phyloP scores from a whole-genome alignment of 495 filamentous ascomycete genomes.

The Annulohypoxylon bovei region DNA sequence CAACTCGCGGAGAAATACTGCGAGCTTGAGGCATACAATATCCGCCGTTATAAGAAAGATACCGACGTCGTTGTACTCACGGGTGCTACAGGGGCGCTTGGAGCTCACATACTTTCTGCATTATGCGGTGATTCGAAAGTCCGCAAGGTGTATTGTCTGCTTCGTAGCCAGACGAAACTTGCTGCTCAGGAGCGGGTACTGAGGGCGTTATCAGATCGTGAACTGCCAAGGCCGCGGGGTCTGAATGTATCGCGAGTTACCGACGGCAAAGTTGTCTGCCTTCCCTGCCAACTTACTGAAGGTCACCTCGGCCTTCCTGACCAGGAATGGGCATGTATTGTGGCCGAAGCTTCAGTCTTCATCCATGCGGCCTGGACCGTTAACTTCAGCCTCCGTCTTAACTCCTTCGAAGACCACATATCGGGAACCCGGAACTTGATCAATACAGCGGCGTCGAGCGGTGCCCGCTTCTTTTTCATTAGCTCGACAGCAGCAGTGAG shows the following conservation, averaged over 20 bases:
- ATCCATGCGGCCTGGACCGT: conserved; percentile 75
- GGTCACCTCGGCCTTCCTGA: conserved; percentile 56
- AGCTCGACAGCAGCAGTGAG: conserved; percentile 60
- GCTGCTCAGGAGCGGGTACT: conserved; percentile 54
- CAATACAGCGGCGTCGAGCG: conserved; percentile 59
- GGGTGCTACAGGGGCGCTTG: conserved; percentile 68
- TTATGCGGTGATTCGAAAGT: conserved; percentile 55
- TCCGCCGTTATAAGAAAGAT: conserved; percentile 21
- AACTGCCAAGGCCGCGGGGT: conserved; percentile 9
- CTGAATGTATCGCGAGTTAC: neutral
- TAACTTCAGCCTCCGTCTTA: conserved; percentile 69
- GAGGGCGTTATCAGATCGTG: conserved; percentile 53
- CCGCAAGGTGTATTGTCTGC: conserved; percentile 62
- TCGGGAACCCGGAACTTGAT: conserved; percentile 63
- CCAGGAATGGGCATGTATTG: conserved; percentile 47
- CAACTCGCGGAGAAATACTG: conserved; percentile 24
- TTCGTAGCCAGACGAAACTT: conserved; percentile 51
- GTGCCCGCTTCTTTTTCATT: conserved; percentile 61
- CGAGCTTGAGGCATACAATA: conserved; percentile 6
- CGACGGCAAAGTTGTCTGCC: conserved; percentile 19
- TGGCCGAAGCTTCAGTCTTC: conserved; percentile 55
- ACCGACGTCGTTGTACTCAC: conserved; percentile 58
- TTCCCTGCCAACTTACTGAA: conserved; percentile 48
- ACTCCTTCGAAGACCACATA: conserved; percentile 65
- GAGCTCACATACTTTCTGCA: conserved; percentile 60